These are phyloP conservation scores for Daldinia sp. DNA, from an alignment of 2,329 filamentous ascomycete species.

Conservation along the genomic window DNA sequence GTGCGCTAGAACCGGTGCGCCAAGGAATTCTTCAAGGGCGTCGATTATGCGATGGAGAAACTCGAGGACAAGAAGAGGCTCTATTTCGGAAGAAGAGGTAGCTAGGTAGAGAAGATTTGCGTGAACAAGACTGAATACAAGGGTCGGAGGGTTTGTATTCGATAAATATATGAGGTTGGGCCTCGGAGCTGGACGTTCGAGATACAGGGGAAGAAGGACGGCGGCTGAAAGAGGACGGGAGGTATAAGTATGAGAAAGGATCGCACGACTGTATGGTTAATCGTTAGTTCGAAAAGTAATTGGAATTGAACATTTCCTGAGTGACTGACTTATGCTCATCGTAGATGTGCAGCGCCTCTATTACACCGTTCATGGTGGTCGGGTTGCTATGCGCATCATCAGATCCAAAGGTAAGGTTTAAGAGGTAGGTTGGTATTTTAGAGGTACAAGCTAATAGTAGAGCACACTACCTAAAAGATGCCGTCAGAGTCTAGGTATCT, in stretches of 20 bases:
- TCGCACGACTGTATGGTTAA: slow-evolving; percentile 72
- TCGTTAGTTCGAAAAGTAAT: slow-evolving; percentile 43
- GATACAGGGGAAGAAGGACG: slow-evolving; percentile 86
- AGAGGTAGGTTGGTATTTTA: neutral
- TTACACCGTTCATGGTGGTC: slow-evolving; percentile 80
- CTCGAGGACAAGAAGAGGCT: slow-evolving; percentile 90
- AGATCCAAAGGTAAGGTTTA: slow-evolving; percentile 1
- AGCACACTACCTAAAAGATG: slow-evolving; percentile 12
- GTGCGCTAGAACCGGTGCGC: slow-evolving; percentile 83
- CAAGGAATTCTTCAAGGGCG: slow-evolving; percentile 92
- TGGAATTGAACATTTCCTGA: neutral
- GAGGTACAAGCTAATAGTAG: slow-evolving; percentile 1
- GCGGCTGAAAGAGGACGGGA: slow-evolving; percentile 81
- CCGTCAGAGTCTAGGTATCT: slow-evolving; percentile 24
- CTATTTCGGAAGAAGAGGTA: slow-evolving; percentile 86
- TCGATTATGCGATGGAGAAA: slow-evolving; percentile 95
- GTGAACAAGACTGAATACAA: slow-evolving; percentile 89
- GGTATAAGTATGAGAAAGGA: slow-evolving; percentile 91
- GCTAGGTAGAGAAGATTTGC: slow-evolving; percentile 88
- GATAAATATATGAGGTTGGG: slow-evolving; percentile 89
- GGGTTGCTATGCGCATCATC: slow-evolving; percentile 49
- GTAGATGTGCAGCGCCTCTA: slow-evolving; percentile 96
- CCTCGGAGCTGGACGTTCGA: slow-evolving; percentile 82
- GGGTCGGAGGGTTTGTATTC: slow-evolving; percentile 83
- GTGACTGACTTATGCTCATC: slow-evolving; percentile 87